Evolutionary conservation across 768 basidiomycete genomes (phyloP), one percentile per base, ranked within the genome.

Genomic region (Cystofilobasidium macerans): DNA sequence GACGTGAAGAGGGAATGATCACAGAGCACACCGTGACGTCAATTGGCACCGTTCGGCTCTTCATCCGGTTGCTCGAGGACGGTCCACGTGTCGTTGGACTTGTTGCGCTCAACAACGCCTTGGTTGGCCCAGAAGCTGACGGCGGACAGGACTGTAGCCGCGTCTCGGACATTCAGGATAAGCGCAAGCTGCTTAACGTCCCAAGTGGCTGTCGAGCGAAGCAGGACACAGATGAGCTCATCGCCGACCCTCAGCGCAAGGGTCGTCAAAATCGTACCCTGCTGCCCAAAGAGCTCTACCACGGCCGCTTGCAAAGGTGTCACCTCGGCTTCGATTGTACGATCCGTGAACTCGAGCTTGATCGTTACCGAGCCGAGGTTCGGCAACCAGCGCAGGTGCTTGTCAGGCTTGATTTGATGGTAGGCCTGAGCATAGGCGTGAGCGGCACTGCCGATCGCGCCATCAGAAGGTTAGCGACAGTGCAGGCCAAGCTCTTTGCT

Each of bases 261-360:
- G 18, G n/a, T 30, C 26, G 32, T 12, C 13, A 24, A 14, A 18
- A 33, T 71, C 75, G 28, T 35, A 85, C 89, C 78, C 75, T 85
- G 82, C 65, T 84, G 79, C 0, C 84, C 85, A 73, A 97, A 95
- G 3, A 89, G 78, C 71, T 93, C 90, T 57, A 93, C 84, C 67
- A 94, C 83, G 1, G 89, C 87, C 12, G 94, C 95, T 73, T 98
- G 93, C 24, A 98, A 76, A 0, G 92, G 89, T 1, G 85, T 84
- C 4, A 89, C 89, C 48, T 89, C 85, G 3, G 82, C 83, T 26
- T 83, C 82, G 38, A 95, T 67, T 5, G 78, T 83, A 16, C 90
- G 85, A 73, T 97, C 94, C 71, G 85, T 81, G 3, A 98, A 80
- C 71, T 90, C 84, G 9, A 98, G 78, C 62, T 89, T 85, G 60